Conservation (phyloP, 352 stramenopile species). For the Phytophthora palmivora region DNA sequence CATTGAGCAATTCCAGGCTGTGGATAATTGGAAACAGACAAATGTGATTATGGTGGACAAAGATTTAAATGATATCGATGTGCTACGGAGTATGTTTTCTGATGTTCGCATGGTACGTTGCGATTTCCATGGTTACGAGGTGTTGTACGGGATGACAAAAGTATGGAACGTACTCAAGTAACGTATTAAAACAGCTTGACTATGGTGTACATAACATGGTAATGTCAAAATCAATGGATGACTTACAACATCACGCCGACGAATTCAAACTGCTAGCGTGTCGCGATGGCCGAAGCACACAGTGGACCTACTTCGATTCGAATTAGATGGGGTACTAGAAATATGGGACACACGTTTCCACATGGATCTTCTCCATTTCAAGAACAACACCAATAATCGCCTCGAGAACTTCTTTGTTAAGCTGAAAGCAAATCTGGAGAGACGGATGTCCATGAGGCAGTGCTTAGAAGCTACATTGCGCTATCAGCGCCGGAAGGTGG, state of each 20-base stretch:
- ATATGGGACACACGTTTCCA: conserved; percentile 9
- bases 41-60: conserved; percentile 13
- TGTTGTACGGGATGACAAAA: no score
- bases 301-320: conserved; percentile 9
- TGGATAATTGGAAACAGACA: conserved; percentile 3
- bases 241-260: conserved; percentile 3
- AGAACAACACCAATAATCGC: conserved; percentile 8
- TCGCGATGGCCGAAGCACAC: background rate
- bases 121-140: no score
- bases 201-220: conserved; percentile 13
- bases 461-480: no score
- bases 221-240: background rate
- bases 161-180: no score
- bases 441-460: conserved; percentile 4
- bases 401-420: conserved; percentile 13
- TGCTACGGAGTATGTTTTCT: no score
- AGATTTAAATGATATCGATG: conserved; percentile 12
- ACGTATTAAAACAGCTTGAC: conserved; percentile 7
- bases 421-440: conserved; percentile 1
- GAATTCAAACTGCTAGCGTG: conserved; percentile 8
- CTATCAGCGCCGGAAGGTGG: no score
- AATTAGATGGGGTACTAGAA: conserved; percentile 1
- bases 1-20: no score
- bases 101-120: no score
- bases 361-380: background rate